These are phyloP conservation scores for Ramaria sp. DNA, from an alignment of 768 basidiomycete species.

Conservation along the genomic window DNA sequence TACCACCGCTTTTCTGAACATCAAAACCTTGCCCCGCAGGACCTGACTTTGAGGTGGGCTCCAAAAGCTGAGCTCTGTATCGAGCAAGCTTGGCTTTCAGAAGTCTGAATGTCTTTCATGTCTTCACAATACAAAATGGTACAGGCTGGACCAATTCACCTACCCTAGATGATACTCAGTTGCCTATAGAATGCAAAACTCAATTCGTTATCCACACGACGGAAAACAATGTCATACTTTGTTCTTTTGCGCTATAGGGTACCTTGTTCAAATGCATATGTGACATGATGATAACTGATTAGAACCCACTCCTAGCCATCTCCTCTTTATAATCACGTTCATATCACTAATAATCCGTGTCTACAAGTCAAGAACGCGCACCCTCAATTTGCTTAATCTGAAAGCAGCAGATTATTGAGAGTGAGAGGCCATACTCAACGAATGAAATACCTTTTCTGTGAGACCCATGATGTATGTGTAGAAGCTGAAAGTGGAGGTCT, in stretches of 20 bases:
- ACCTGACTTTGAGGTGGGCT: constrained; percentile 78
- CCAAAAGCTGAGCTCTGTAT: constrained; percentile 90
- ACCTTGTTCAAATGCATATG: constrained; percentile 1
- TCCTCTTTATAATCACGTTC: constrained; percentile 52
- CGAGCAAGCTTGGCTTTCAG: constrained; percentile 91
- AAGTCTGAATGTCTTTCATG: constrained; percentile 22
- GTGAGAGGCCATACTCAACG: not conserved
- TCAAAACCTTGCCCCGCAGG: constrained; percentile 79
- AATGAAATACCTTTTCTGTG: constrained; percentile 67
- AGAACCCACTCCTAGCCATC: constrained; percentile 86
- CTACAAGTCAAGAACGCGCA: constrained; percentile 18
- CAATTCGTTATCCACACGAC: not conserved
- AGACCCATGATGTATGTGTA: constrained; percentile 64
- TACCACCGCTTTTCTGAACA: constrained; percentile 66
- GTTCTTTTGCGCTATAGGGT: constrained; percentile 77
- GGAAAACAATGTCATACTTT: constrained; percentile 40
- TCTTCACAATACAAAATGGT: not conserved
- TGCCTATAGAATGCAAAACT: constrained; percentile 38
- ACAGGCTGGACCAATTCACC: not conserved
- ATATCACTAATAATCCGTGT: not conserved
- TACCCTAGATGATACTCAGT: constrained; percentile 86
- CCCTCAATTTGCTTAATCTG: constrained; percentile 96
- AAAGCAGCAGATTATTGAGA: not conserved
- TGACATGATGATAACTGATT: not conserved
- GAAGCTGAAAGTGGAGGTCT: not conserved